phyloP scores from a whole-genome alignment of 2,329 filamentous ascomycete genomes.

The Trichoderma hamatum region DNA sequence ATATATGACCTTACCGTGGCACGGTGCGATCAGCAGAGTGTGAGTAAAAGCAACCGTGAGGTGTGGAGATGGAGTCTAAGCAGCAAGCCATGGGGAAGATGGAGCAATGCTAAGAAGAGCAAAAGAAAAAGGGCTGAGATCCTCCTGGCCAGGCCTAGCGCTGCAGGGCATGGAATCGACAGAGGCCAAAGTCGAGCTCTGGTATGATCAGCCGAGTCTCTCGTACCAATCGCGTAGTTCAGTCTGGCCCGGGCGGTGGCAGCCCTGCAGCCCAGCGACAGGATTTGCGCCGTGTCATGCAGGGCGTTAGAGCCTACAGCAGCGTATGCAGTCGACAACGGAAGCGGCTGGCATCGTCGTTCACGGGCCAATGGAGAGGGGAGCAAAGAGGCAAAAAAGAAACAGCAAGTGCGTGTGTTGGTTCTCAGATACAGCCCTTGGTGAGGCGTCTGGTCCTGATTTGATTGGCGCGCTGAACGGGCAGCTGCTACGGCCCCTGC shows the following conservation, averaged over 20 bases:
- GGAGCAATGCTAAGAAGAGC: neutral
- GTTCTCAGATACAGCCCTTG: neutral
- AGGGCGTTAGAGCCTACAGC: conserved; percentile 10
- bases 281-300: conserved; percentile 18
- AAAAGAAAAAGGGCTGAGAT: neutral
- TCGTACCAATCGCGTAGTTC: conserved; percentile 14
- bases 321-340: neutral
- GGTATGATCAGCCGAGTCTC: neutral
- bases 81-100: neutral
- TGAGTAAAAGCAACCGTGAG: neutral
- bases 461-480: neutral
- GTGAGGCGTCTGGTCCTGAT: neutral
- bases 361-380: neutral
- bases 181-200: neutral
- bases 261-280: conserved; percentile 4
- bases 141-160: too few species aligned
- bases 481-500: neutral
- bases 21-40: neutral
- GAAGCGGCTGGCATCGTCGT: neutral
- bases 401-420: neutral
- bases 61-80: neutral
- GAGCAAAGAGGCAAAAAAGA: neutral
- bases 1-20: neutral
- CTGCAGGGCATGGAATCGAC: neutral
- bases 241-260: conserved; percentile 1